Evolutionary conservation across 1,284 basidiomycete species (phyloP), one percentile per base, ranked within the genome.

Genomic region (Gymnopus androsaceus): DNA sequence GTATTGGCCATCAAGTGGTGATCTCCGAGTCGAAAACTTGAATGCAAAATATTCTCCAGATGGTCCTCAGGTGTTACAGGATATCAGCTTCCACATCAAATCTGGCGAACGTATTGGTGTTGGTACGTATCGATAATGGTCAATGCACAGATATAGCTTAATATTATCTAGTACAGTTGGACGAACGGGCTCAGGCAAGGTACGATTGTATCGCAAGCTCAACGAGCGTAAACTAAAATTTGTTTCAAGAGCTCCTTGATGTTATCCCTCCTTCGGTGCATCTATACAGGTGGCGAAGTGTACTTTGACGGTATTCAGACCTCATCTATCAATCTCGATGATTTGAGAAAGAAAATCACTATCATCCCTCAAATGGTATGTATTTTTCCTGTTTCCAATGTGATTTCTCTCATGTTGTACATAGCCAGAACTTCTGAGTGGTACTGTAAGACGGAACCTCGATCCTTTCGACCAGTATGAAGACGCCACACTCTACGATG

Each of bases 1-100:
- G 0, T 81, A 84, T 57, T 88, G 87, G 86, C 87, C 86, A 0
- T 74, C 84, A 0, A 83, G 79, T 27, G 86, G 87, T 1, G 71
- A 77, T 28, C 71, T 88, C 44, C 66, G 70, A 8, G 80, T 87
- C 1, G 78, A 86, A 54, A 75, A 75, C 4, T 69, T 81, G 2
- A 76, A 71, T 6, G 79, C 80, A 25, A 69, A 74, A 4, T 83
- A 81, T 57, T 76, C 77, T 23, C 50, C 50, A 19, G 76, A 67
- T 46, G 70, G 68, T 28, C 79, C 51, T 66, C 74, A 45, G 64
- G 79, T 83, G 0, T 65, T 83, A 34, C 72, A 79, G 51, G 66
- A 75, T 30, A 58, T 83, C 27, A 71, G 72, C 4, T 72, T 83
- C 51, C 65, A 67, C 21, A 73, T 83, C 63, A 70, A 71, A 51